phyloP scores from a whole-genome alignment of 2,329 filamentous ascomycete species.

The Aspergillus sergii region DNA sequence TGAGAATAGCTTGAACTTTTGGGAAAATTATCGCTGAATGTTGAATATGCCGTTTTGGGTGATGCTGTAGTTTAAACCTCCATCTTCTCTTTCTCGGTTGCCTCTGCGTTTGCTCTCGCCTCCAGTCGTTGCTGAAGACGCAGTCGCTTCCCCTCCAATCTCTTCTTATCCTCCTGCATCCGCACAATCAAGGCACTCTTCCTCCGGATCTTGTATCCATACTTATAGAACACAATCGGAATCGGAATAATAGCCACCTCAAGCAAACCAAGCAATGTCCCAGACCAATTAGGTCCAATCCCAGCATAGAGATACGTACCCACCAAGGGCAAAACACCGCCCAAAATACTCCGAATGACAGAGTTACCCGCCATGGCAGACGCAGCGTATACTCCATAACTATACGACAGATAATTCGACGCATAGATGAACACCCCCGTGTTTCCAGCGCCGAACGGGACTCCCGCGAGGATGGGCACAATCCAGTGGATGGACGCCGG shows the following conservation, averaged over 20 bases:
- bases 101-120: constrained; percentile 7
- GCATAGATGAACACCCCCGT: constrained; percentile 80
- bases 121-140: constrained; percentile 21
- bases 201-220: constrained; percentile 59
- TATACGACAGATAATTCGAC: constrained; percentile 75
- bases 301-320: constrained; percentile 70
- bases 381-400: constrained; percentile 80
- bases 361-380: constrained; percentile 79
- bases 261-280: constrained; percentile 72
- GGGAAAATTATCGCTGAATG: not conserved
- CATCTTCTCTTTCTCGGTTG: constrained; percentile 22
- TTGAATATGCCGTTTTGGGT: not conserved
- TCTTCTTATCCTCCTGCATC: constrained; percentile 58
- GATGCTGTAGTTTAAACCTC: constrained; percentile 15
- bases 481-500: constrained; percentile 79
- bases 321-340: constrained; percentile 77
- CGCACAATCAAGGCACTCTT: constrained; percentile 58
- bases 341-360: constrained; percentile 71
- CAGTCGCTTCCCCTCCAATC: constrained; percentile 46
- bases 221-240: constrained; percentile 74
- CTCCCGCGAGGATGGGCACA: constrained; percentile 74
- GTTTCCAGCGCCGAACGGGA: constrained; percentile 79
- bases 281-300: constrained; percentile 76
- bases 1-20: constrained; percentile 7
- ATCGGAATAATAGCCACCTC: constrained; percentile 77